phyloP scores from a whole-genome alignment of 306 rosid species.

The Alnus rubra region DNA sequence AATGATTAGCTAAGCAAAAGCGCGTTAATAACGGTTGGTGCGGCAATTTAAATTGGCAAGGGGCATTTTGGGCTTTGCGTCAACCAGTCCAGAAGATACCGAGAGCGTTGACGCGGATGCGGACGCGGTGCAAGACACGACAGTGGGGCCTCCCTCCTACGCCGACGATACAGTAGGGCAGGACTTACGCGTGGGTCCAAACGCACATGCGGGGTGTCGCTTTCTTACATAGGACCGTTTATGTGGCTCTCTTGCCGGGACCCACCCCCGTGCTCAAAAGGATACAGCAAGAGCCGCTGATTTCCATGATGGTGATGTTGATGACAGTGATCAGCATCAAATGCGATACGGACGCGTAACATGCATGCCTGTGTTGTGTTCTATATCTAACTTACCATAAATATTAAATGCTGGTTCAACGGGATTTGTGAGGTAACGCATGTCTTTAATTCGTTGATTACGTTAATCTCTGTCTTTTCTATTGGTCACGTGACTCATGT shows the following conservation, averaged over 20 bases:
- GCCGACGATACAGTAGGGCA: conserved; percentile 44
- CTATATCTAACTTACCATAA: neutral
- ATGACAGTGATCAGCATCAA: conserved; percentile 13
- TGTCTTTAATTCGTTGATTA: neutral
- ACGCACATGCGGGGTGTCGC: conserved; percentile 26
- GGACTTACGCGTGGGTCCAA: conserved; percentile 51
- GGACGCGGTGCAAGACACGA: conserved; percentile 50
- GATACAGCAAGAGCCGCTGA: neutral
- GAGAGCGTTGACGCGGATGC: conserved; percentile 24
- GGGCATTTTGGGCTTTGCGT: neutral
- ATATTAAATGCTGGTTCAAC: neutral
- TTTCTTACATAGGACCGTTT: conserved; percentile 31
- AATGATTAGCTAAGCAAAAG: neutral
- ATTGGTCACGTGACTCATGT: neutral
- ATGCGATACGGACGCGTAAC: conserved; percentile 31
- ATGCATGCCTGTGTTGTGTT: neutral
- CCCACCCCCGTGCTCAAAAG: conserved; percentile 2
- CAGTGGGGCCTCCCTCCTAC: conserved; percentile 25
- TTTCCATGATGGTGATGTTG: neutral
- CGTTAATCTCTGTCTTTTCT: neutral
- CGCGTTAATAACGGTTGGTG: conserved; percentile 18
- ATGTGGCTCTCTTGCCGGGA: neutral
- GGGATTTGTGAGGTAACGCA: neutral
- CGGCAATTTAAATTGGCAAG: neutral
- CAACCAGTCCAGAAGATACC: neutral